Evolutionary conservation across 2,329 filamentous ascomycete species (phyloP), one percentile per base, ranked within the genome.

Genomic region (Pseudogymnoascus verrucosus): DNA sequence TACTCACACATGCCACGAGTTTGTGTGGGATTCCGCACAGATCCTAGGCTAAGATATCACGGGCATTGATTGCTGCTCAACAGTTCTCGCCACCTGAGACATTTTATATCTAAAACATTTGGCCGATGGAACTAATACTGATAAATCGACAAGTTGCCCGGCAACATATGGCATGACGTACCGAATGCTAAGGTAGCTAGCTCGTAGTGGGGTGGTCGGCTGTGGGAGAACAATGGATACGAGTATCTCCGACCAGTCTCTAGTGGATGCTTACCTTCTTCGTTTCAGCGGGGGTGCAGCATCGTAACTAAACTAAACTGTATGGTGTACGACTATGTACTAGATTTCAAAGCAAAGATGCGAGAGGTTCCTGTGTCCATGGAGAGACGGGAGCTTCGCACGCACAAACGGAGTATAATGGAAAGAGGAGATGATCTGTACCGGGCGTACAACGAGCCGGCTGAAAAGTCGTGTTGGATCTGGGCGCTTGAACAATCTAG

Each of bases 31-130:
- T 57, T 57, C 28, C 51, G 28, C 51, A 57, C 51, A 57, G 51
- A 57, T 57, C 51, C n/a, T 34, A 34, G 28, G 28, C 28, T 34
- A 57, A 57, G n/a, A 19, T 57, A 16, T 57, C n/a, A 12, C 16
- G 10, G 51, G 28, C 8, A 21, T 19, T 57, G 47, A 57, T 57
- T 36, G 51, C 28, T 57, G 28, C n/a, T 57, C 26, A 57, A 57
- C 51, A 57, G 51, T 36, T 19, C n/a, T 57, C 51, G 51, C 51
- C 51, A 57, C 28, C 51, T 57, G 51, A 57, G 51, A 57, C 51
- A 57, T 57, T 54, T 57, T 57, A 57, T 57, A 57, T 57, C 51
- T 57, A 16, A 16, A 57, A 57, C 51, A 57, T 57, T 57, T 57
- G 51, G 28, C 51, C 51, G 51, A 57, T 57, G 51, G 51, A 57